Percentiles rank a stretch among this genome's conserved stretches.
These are phyloP conservation scores for Lagenaria siceraria DNA, from an alignment of 306 rosid species.

Conservation along the genomic window DNA sequence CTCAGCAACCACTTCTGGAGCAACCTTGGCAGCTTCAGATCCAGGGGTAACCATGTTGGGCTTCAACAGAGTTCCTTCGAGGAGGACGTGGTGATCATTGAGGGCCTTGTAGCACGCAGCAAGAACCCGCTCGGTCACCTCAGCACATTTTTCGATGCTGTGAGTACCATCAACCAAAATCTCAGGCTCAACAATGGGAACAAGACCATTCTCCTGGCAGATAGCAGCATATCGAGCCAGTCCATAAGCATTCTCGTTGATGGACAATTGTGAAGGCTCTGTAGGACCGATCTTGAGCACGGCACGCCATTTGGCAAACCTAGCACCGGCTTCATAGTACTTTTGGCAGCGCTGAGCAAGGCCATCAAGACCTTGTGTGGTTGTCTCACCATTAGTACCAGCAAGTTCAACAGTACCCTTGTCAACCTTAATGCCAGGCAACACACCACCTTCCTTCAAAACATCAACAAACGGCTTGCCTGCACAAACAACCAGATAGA, in stretches of 20 bases:
- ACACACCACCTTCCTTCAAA: slow-evolving; percentile 52
- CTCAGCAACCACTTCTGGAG: slow-evolving; percentile 58
- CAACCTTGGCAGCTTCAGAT: slow-evolving; percentile 40
- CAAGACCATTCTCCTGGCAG: slow-evolving; percentile 76
- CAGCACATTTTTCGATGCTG: slow-evolving; percentile 55
- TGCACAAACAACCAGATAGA: slow-evolving; percentile 2
- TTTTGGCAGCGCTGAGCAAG: slow-evolving; percentile 56
- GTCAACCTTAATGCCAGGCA: slow-evolving; percentile 83
- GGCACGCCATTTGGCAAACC: slow-evolving; percentile 83
- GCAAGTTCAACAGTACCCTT: slow-evolving; percentile 71
- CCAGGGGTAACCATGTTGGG: slow-evolving; percentile 95
- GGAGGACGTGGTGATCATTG: slow-evolving; percentile 59
- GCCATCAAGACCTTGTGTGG: slow-evolving; percentile 79
- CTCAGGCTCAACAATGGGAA: slow-evolving; percentile 90
- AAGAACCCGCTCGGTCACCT: slow-evolving; percentile 65
- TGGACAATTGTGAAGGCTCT: slow-evolving; percentile 55
- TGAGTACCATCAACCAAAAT: slow-evolving; percentile 68
- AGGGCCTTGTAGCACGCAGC: slow-evolving; percentile 76
- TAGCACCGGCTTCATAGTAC: slow-evolving; percentile 74
- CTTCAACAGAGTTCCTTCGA: slow-evolving; percentile 77
- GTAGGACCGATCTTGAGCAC: slow-evolving; percentile 62
- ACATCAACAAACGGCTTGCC: slow-evolving; percentile 61
- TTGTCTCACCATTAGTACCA: slow-evolving; percentile 72
- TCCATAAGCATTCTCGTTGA: slow-evolving; percentile 62
- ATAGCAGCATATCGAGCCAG: slow-evolving; percentile 63